Evolutionary conservation across 2,329 filamentous ascomycete species (phyloP).

Genomic region (Colletotrichum filicis): DNA sequence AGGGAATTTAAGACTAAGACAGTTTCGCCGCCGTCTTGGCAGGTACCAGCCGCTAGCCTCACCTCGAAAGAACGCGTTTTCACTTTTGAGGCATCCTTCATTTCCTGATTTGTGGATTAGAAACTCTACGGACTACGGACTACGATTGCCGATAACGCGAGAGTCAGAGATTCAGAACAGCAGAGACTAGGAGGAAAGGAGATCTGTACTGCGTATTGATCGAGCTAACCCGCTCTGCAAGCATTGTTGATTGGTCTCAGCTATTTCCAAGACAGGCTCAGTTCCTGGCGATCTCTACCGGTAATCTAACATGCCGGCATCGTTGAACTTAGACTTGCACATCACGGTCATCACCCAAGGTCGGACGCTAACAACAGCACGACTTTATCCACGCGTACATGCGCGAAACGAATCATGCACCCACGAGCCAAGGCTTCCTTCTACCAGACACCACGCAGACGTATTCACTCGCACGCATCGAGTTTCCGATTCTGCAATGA

Average conservation of each 20-base stretch:
- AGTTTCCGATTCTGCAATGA: background rate
- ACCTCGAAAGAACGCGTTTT: background rate
- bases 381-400: background rate
- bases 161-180: background rate
- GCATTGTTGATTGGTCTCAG: background rate
- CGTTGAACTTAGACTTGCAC: background rate
- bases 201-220: background rate
- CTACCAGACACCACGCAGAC: background rate
- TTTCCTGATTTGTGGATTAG: background rate
- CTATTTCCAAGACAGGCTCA: background rate
- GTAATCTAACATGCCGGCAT: background rate
- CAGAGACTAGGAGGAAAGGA: background rate
- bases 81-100: background rate
- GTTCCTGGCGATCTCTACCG: slow-evolving; percentile 2
- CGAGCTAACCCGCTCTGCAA: background rate
- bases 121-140: background rate
- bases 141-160: background rate
- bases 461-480: background rate
- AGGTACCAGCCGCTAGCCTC: slow-evolving; percentile 10
- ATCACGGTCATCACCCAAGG: background rate
- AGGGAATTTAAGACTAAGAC: slow-evolving; percentile 10
- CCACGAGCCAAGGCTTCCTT: background rate
- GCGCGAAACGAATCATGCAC: background rate
- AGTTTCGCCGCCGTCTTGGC: slow-evolving; percentile 19
- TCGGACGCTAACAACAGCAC: background rate